These are phyloP conservation scores for Apiotrichum sp. DNA, from an alignment of 1,284 basidiomycete species.

Conservation along the genomic window DNA sequence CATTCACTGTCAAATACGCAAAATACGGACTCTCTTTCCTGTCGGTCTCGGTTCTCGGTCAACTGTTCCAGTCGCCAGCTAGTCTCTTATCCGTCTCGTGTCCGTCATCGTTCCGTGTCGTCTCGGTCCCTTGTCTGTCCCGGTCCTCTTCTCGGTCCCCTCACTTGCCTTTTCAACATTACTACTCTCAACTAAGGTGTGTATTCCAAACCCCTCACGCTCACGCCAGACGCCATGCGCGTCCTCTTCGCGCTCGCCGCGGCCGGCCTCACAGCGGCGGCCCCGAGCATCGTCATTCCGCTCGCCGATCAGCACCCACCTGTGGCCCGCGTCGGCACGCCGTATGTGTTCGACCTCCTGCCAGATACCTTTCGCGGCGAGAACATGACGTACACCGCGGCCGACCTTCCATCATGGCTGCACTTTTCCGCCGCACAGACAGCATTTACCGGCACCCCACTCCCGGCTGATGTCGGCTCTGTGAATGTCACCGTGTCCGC, in stretches of 20 bases:
- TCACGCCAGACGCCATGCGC: slow-evolving; percentile 16
- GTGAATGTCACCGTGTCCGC: slow-evolving; percentile 33
- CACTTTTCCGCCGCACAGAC: slow-evolving; percentile 29
- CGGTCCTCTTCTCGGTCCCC: too few relatives aligned
- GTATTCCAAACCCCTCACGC: too few relatives aligned
- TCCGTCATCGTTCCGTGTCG: too few relatives aligned
- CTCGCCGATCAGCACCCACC: slow-evolving; percentile 46
- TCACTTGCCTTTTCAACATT: too few relatives aligned
- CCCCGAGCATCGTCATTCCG: slow-evolving; percentile 44
- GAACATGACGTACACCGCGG: slow-evolving; percentile 44
- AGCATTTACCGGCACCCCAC: slow-evolving; percentile 39
- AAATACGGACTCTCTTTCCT: too few relatives aligned
- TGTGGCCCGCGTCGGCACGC: slow-evolving; percentile 43
- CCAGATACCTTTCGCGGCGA: slow-evolving; percentile 39
- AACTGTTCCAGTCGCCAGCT: too few relatives aligned
- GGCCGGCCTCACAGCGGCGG: slow-evolving; percentile 18
- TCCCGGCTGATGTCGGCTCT: slow-evolving; percentile 31
- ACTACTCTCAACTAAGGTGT: too few relatives aligned
- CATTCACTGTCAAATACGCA: too few relatives aligned
- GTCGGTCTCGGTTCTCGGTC: too few relatives aligned
- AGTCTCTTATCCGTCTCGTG: too few relatives aligned
- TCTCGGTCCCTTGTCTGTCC: too few relatives aligned
- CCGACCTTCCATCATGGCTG: slow-evolving; percentile 51
- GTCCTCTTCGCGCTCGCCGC: slow-evolving; percentile 1
- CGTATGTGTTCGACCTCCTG: slow-evolving; percentile 44